Evolutionary conservation across 169 alveolate species (phyloP), one percentile per base, ranked within the genome.

Genomic region (Plasmodium berghei): DNA sequence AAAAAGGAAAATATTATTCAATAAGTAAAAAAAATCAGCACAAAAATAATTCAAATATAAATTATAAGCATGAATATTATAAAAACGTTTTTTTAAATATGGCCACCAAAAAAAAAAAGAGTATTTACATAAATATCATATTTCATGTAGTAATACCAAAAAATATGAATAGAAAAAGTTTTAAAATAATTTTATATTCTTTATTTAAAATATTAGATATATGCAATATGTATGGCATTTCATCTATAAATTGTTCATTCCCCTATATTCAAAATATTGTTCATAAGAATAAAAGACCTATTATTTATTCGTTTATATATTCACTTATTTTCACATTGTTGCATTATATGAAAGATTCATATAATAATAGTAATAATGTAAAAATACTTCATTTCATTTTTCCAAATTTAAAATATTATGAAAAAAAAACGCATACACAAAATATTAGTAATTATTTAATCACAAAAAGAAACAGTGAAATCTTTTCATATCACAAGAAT

Each of bases 261-360:
- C 90, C 90, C 2, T 83, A 83, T 52, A 56, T 83, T 46, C 83
- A 83, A 61, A 48, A 83, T 61, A 72, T 83, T 10, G 90, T 83
- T 2, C 46, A 83, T 67, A 83, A 83, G 40, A 83, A 69, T 34
- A 83, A 83, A 59, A 28, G 86, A 16, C 73, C 90, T 20, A 24
- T 69, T 42, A 62, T 83, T n/a, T 83, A 66, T 67, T 71, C 90
- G 8, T 83, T 67, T 69, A 69, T 83, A 52, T 83, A 83, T 45
- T 83, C 90, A 28, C 16, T 70, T 34, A 56, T 83, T 18, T 67
- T 83, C 14, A 42, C 73, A 12, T 24, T 83, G 8, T 10, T 83
- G 40, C 40, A 55, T 28, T 83, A 83, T 69, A 16, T 83, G 28
- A 83, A 83, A n/a, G 55, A 46, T 58, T 46, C 72, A 12, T 72